Evolutionary conservation across 2,329 filamentous ascomycete species (phyloP).

Genomic region (Beauveria australis): DNA sequence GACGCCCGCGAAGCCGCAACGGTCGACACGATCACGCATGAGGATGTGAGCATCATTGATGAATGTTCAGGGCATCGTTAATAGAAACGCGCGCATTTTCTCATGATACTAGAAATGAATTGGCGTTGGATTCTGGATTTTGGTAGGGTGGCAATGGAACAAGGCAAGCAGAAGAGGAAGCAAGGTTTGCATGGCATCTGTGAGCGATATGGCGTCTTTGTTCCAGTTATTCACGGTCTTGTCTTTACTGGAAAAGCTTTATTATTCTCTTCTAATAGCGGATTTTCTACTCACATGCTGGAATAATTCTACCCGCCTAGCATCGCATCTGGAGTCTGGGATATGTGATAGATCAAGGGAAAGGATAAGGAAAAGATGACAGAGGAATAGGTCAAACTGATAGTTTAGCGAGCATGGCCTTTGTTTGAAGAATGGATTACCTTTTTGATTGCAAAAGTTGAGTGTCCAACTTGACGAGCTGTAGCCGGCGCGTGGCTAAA

Average conservation of each 20-base stretch:
- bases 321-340: conserved; percentile 1
- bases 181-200: not conserved
- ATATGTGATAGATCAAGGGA: not conserved
- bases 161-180: too few relatives aligned
- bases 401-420: conserved; percentile 1
- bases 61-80: not conserved
- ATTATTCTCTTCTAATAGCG: not conserved
- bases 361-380: not conserved
- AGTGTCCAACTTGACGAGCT: too few relatives aligned
- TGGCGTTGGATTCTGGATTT: not conserved
- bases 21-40: conserved; percentile 9
- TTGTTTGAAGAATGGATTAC: not conserved
- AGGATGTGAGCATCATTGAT: not conserved
- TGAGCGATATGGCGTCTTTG: not conserved
- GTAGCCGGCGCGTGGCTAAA: not conserved
- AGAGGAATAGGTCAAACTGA: not conserved
- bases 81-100: too few relatives aligned
- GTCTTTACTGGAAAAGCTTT: not conserved
- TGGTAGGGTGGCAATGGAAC: too few relatives aligned
- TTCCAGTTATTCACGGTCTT: not conserved
- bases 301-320: not conserved
- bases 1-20: conserved; percentile 23
- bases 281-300: not conserved
- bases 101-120: too few relatives aligned
- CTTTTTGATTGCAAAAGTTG: not conserved